These are phyloP conservation scores for Polyporus tsugae DNA, from an alignment of 1,284 basidiomycete species.

Conservation along the genomic window DNA sequence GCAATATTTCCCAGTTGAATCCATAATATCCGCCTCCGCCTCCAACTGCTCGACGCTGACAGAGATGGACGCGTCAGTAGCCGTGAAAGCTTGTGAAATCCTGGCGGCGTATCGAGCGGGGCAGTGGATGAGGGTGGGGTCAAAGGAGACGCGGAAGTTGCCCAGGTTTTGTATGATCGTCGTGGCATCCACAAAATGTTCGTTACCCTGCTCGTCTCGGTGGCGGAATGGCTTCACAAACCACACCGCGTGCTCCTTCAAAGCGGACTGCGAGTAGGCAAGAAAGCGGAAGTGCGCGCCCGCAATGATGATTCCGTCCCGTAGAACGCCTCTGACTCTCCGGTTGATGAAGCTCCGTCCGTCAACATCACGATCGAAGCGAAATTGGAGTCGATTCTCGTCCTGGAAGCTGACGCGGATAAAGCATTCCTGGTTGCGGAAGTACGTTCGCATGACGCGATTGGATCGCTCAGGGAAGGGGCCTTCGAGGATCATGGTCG, in stretches of 20 bases:
- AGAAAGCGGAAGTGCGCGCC: constrained; percentile 62
- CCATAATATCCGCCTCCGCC: constrained; percentile 53
- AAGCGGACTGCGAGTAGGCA: constrained; percentile 63
- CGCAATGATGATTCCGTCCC: constrained; percentile 56
- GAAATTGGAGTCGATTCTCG: constrained; percentile 58
- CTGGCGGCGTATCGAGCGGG: constrained; percentile 78
- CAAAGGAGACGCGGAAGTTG: constrained; percentile 55
- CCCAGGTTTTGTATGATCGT: constrained; percentile 63
- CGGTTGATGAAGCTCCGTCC: constrained; percentile 52
- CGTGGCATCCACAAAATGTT: constrained; percentile 48
- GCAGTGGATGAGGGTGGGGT: constrained; percentile 57
- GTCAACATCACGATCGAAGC: constrained; percentile 63
- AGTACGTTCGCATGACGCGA: constrained; percentile 62
- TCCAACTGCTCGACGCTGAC: constrained; percentile 63
- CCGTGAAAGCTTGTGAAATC: constrained; percentile 77
- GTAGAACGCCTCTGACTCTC: constrained; percentile 53
- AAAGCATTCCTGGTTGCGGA: constrained; percentile 60
- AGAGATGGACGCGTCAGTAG: constrained; percentile 67
- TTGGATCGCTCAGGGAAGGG: constrained; percentile 74
- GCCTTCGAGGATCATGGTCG: constrained; percentile 63
- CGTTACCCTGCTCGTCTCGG: constrained; percentile 35
- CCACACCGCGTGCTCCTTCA: constrained; percentile 66
- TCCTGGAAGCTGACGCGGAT: constrained; percentile 72
- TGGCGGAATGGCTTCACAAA: constrained; percentile 58
- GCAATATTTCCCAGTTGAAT: constrained; percentile 42